These are phyloP conservation scores for Termitomyces sp. DNA, from an alignment of 768 basidiomycete genomes.

Conservation along the genomic window DNA sequence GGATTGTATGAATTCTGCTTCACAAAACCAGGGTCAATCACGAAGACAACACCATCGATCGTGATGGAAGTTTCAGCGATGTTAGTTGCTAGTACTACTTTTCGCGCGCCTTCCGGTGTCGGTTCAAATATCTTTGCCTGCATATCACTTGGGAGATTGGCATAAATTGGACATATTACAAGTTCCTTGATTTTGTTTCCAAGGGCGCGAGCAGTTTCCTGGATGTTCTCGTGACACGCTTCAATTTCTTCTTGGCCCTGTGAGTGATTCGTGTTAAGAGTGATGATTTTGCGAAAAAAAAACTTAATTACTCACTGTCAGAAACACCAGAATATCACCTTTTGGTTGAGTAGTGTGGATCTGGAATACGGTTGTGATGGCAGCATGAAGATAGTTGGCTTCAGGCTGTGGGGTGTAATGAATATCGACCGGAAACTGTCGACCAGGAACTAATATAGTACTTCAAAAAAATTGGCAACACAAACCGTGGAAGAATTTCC, in stretches of 20 bases:
- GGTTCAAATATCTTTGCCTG: conserved; percentile 99
- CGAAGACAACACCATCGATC: conserved; percentile 98
- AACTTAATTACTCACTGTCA: conserved; percentile 57
- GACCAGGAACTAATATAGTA: conserved; percentile 74
- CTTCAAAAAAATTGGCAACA: background rate
- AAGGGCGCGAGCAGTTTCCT: conserved; percentile 90
- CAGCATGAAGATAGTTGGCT: conserved; percentile 97
- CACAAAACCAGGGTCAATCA: conserved; percentile 98
- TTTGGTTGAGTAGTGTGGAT: conserved; percentile 98
- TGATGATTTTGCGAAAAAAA: background rate
- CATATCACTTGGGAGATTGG: conserved; percentile 99
- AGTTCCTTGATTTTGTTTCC: conserved; percentile 96
- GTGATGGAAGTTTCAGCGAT: conserved; percentile 99
- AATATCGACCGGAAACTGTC: conserved; percentile 95
- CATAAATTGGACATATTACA: conserved; percentile 96
- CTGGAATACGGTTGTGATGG: conserved; percentile 98
- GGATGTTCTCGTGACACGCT: conserved; percentile 91
- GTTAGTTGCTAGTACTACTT: conserved; percentile 97
- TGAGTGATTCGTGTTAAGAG: conserved; percentile 3
- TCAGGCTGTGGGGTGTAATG: conserved; percentile 99
- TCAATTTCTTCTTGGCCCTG: conserved; percentile 99
- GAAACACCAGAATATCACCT: conserved; percentile 95
- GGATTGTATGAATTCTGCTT: conserved; percentile 99
- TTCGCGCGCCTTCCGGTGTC: conserved; percentile 92
- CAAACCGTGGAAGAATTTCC: conserved; percentile 17